phyloP scores from a whole-genome alignment of 352 stramenopile species.

The Phytophthora megakarya region DNA sequence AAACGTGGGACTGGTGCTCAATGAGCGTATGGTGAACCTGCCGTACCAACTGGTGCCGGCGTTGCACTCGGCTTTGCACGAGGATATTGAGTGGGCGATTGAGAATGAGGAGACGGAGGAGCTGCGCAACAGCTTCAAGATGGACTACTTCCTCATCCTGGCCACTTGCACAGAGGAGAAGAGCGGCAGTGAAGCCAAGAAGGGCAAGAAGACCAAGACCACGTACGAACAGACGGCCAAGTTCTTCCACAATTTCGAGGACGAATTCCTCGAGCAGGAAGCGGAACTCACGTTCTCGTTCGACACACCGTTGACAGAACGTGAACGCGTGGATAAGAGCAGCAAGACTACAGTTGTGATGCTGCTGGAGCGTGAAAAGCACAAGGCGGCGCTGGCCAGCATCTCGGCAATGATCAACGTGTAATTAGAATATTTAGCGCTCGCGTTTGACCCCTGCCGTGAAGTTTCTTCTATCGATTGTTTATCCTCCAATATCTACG shows the following conservation, averaged over 20 bases:
- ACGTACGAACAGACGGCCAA: conserved; percentile 69
- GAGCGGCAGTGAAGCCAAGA: conserved; percentile 42
- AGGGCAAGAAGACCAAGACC: conserved; percentile 80
- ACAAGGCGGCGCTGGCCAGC: conserved; percentile 78
- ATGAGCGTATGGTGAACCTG: conserved; percentile 88
- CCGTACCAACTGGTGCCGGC: conserved; percentile 85
- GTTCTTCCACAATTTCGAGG: conserved; percentile 88
- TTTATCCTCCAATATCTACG: conserved; percentile 1
- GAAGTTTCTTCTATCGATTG: background rate
- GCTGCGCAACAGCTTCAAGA: conserved; percentile 69
- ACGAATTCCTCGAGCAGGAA: conserved; percentile 84
- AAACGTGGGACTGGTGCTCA: conserved; percentile 72
- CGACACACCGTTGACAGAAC: conserved; percentile 68
- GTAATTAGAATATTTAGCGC: conserved; percentile 72
- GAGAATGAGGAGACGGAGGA: conserved; percentile 70
- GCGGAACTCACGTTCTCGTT: conserved; percentile 74
- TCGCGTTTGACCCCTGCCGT: conserved; percentile 17
- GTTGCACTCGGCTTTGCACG: conserved; percentile 78
- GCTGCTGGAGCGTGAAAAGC: conserved; percentile 75
- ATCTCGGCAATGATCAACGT: conserved; percentile 86
- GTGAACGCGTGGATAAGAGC: conserved; percentile 59
- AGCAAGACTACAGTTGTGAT: conserved; percentile 79
- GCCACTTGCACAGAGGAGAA: conserved; percentile 69
- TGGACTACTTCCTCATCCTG: conserved; percentile 87
- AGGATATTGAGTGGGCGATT: conserved; percentile 87